Base-by-base conservation (phyloP, 192 early-diverging fungal genomes). In the Backusella liffmaniae region DNA sequence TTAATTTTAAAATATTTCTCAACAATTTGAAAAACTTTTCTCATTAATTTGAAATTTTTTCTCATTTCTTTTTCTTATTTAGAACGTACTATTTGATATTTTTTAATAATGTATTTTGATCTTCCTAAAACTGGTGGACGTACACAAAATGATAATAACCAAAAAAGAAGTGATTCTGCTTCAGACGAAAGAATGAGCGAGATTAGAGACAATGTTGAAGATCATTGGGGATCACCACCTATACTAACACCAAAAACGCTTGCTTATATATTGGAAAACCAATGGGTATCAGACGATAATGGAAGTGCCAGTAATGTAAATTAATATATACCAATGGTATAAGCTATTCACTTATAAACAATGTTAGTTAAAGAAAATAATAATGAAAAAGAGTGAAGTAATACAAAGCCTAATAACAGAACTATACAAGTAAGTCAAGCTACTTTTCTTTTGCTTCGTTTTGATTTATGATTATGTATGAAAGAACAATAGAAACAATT, bases 181-280 rank as follows among this genome's bases (percentile, higher is more conserved):
- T 39, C 70, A 29, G 73, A 74, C 56, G 65, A 65, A 46, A 37
- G 73, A 16, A 21, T 74, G 16, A 9, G 92, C 81, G 90, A 90
- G 36, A 87, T 91, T 35, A 88, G 92, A 53, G 92, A 93, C 79
- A 91, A 88, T 80, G 86, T 94, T n/a, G 91, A 94, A 84, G 93
- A 94, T 66, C 73, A 74, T 32, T 49, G 73, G 73, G 59, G 73
- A n/a, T 74, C 73, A 23, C 73, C 73, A 32, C 59, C 59, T 4
- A 16, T 74, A 26, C 21, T 74, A 26, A 74, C 73, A 37, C 73
- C 73, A 16, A 39, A 36, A 7, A 74, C 73, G 21, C 26, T 74
- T 2, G 37, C 73, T 0, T 66, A 66, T 16, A 56, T 74, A 42
- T 42, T 74, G 8, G 65, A 67, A 15, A 74, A 74, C 39, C 39